A percentile compares a stretch with the other conserved stretches of the same genome.
Evolutionary conservation across 2,329 filamentous ascomycete genomes (phyloP).

Genomic region (Microthyrium microscopicum): DNA sequence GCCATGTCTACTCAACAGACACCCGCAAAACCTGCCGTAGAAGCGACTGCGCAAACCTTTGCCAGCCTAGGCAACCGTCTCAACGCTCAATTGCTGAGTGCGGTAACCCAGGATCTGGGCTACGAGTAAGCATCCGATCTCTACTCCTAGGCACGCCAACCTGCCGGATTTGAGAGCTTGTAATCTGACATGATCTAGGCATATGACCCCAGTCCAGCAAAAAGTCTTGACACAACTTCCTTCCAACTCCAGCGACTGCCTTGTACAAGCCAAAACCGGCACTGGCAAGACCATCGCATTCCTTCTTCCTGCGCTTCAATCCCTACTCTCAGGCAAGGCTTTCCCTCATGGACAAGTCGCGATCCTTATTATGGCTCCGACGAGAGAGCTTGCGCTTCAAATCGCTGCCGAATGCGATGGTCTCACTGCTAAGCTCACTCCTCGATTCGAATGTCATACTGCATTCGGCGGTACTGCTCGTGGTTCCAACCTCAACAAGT

Average conservation of each 20-base stretch:
- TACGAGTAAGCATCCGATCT: too few relatives aligned
- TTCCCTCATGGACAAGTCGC: conserved; percentile 22
- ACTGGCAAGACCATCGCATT: conserved; percentile 35
- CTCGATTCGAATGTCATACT: conserved; percentile 26
- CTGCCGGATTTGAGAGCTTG: too few relatives aligned
- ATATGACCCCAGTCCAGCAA: conserved; percentile 40
- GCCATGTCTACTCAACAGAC: too few relatives aligned
- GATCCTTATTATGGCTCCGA: conserved; percentile 41
- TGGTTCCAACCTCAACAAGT: conserved; percentile 35
- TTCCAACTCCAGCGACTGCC: conserved; percentile 31
- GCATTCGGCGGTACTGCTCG: conserved; percentile 46
- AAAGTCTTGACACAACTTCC: conserved; percentile 35
- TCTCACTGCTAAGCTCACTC: conserved; percentile 24
- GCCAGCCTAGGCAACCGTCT: too few relatives aligned
- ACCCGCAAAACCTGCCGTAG: too few relatives aligned
- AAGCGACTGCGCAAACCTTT: too few relatives aligned
- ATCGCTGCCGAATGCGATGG: conserved; percentile 30
- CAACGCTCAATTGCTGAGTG: too few relatives aligned
- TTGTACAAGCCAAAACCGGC: conserved; percentile 36
- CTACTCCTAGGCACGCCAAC: too few relatives aligned
- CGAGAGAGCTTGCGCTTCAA: conserved; percentile 42
- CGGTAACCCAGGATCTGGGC: too few relatives aligned
- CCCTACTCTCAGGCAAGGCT: conserved; percentile 21
- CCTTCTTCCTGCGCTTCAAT: conserved; percentile 30
- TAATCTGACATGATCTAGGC: too few relatives aligned